These are phyloP conservation scores for Aspergillus clavatus DNA, from an alignment of 2,329 filamentous ascomycete genomes.

Conservation along the genomic window DNA sequence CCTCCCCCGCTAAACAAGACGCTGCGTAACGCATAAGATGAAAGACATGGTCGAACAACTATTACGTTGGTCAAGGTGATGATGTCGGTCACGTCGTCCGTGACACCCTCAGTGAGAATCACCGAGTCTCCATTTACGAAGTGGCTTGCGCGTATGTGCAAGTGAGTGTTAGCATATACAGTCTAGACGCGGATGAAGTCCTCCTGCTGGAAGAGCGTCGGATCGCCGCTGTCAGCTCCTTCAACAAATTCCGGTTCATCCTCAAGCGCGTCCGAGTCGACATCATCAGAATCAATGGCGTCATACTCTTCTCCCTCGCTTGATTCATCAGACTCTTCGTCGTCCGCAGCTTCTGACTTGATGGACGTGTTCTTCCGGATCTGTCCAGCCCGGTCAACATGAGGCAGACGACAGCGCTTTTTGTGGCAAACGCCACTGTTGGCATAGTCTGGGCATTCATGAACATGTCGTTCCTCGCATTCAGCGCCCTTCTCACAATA, in stretches of 20 bases:
- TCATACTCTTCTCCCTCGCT: conserved; percentile 69
- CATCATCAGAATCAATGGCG: conserved; percentile 64
- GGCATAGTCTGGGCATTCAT: conserved; percentile 92
- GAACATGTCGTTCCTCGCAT: conserved; percentile 79
- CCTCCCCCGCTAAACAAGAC: not conserved
- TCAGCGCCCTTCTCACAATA: conserved; percentile 78
- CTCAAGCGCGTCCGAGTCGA: conserved; percentile 59
- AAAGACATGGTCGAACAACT: not conserved
- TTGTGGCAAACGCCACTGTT: conserved; percentile 80
- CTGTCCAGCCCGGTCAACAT: conserved; percentile 82
- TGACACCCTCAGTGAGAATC: not conserved
- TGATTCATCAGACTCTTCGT: conserved; percentile 64
- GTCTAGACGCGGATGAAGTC: conserved; percentile 49
- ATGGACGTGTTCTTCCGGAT: conserved; percentile 55
- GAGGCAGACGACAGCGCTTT: conserved; percentile 76
- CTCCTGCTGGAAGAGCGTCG: conserved; percentile 45
- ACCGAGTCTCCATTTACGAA: not conserved
- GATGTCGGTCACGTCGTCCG: not conserved
- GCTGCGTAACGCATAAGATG: not conserved
- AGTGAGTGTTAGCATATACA: conserved; percentile 8
- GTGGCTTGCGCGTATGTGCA: not conserved
- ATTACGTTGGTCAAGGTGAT: not conserved
- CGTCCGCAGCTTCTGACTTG: conserved; percentile 36
- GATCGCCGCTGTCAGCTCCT: conserved; percentile 40
- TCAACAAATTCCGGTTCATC: conserved; percentile 39